phyloP scores from a whole-genome alignment of 345 rosid species.

The Theobroma cacao region DNA sequence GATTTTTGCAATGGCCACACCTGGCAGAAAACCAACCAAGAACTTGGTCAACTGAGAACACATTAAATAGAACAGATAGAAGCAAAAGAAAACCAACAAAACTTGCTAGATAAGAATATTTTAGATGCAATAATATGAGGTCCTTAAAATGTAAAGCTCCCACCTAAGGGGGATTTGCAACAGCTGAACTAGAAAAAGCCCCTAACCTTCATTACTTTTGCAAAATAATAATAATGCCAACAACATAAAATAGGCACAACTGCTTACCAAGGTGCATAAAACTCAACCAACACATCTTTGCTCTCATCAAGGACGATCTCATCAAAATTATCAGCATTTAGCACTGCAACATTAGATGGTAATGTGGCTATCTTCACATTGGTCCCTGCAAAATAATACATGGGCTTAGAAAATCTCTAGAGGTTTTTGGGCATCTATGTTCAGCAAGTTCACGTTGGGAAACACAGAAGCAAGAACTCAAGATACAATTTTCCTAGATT shows the following conservation, averaged over 20 bases:
- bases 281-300: slow-evolving; percentile 95
- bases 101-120: neutral
- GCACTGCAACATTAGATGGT: slow-evolving; percentile 75
- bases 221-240: neutral
- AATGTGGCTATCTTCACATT: slow-evolving; percentile 77
- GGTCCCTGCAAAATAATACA: slow-evolving; percentile 60
- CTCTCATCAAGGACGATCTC: slow-evolving; percentile 78
- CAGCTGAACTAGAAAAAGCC: neutral
- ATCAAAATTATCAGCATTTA: slow-evolving; percentile 72
- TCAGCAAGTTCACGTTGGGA: neutral
- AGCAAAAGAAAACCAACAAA: neutral
- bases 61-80: neutral
- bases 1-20: slow-evolving; percentile 98
- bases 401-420: neutral
- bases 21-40: slow-evolving; percentile 40
- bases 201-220: neutral
- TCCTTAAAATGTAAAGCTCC: neutral
- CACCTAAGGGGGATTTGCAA: neutral
- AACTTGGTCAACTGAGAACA: slow-evolving; percentile 7
- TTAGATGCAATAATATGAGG: neutral
- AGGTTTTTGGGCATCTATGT: neutral
- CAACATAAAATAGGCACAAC: neutral
- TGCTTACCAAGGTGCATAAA: slow-evolving; percentile 95
- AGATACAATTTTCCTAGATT: neutral
- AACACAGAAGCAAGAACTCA: neutral